phyloP scores from a whole-genome alignment of 768 basidiomycete species.

The Auricularia sp. region DNA sequence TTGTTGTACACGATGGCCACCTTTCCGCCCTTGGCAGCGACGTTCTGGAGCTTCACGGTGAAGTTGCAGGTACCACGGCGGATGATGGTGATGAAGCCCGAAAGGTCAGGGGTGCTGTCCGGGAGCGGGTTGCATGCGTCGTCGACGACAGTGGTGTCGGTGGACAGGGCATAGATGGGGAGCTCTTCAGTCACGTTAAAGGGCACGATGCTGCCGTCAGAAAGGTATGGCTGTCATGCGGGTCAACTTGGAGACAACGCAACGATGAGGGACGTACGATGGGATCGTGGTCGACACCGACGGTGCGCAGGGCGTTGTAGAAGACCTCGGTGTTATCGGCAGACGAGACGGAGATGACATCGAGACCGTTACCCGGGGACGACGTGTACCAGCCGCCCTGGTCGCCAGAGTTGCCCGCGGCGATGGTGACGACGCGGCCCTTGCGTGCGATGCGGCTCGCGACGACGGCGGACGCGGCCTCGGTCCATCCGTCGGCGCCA shows the following conservation, averaged over 20 bases:
- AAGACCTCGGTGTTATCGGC: conserved; percentile 8
- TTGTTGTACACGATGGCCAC: conserved; percentile 10
- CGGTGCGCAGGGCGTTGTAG: background rate
- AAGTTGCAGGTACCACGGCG: conserved; percentile 25
- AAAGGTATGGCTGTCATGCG: background rate
- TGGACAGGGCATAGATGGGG: conserved; percentile 24
- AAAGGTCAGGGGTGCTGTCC: conserved; percentile 19
- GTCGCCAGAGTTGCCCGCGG: conserved; percentile 24
- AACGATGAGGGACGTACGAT: background rate
- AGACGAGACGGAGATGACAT: conserved; percentile 21
- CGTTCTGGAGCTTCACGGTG: conserved; percentile 16
- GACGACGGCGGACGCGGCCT: conserved; percentile 19
- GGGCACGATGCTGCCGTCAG: conserved; percentile 8
- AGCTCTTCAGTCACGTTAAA: conserved; percentile 18
- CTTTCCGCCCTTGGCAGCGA: conserved; percentile 12
- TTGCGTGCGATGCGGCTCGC: conserved; percentile 19
- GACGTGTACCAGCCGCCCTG: conserved; percentile 25
- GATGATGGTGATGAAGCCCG: conserved; percentile 22
- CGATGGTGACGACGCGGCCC: conserved; percentile 22
- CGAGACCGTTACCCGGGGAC: conserved; percentile 20
- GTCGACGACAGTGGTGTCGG: conserved; percentile 14
- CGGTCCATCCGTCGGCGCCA: conserved; percentile 22
- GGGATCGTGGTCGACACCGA: conserved; percentile 11
- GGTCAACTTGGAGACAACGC: too few species aligned
- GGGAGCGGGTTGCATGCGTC: conserved; percentile 24